Base-by-base conservation (phyloP, 225 moss, liverwort and hornwort species). In the Ulota crispa region DNA sequence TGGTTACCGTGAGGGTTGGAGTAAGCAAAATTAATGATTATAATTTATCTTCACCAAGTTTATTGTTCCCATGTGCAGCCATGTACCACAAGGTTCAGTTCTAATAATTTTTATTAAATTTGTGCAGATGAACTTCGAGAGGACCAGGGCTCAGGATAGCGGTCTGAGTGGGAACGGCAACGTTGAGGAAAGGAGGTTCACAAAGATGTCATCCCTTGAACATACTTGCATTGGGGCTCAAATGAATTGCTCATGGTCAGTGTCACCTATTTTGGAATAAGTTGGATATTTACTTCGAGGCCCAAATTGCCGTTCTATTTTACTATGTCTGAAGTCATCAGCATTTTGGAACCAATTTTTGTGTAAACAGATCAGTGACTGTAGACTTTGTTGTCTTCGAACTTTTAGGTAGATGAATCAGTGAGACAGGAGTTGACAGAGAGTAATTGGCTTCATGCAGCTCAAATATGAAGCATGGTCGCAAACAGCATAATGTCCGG, bases 401-500 rank as follows among this genome's bases (percentile, higher is more conserved):
- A 83, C 13, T 9, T 7, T 64, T 83, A 55, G 64, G 53, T 36
- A 45, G 62, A 63, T 54, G 59, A 65, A 45, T 45, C 68, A 42
- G 79, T 68, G 70, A 60, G 12, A 63, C 23, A 26, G 30, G 55
- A 66, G 43, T 65, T 89, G 62, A 90, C 83, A 62, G 20, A 16
- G 30, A 28, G 57, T 71, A 79, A 11, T 84, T 57, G 78, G 36
- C 73, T 75, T 70, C 16, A 77, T 85, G 84, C 82, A 90, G 86
- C 74, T 43, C 73, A 80, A 84, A 70, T 86, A 76, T 65, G 68
- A 88, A 88, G 77, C 88, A 90, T 55, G 82, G 82, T 80, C 84
- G 84, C 73, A 90, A 86, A 76, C 86, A 90, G 65, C 90, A 88
- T 79, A 90, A 80, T 70, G 80, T 77, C 73, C 80, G 86, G 30